Evolutionary conservation across 2,329 filamentous ascomycete species (phyloP), one percentile per base, ranked within the genome.

Genomic region (Fusarium veterinarium): DNA sequence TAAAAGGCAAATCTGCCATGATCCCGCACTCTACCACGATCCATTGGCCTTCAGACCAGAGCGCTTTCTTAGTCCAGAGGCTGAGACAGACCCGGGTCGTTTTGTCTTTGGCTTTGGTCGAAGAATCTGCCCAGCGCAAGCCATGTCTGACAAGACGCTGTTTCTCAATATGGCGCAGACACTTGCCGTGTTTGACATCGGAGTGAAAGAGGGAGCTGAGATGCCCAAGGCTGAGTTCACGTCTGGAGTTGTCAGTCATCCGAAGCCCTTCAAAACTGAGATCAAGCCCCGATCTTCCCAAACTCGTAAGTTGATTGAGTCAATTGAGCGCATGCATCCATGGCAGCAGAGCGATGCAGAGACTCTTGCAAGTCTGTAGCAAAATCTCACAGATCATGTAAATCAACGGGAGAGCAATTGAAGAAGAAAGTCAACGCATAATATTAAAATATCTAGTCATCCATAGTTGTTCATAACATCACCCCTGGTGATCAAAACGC

Each of bases 181-280:
- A 0, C 78, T 90, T 6, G 79, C 86, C 0, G 84, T 84, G 0
- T 88, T 88, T 60, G 76, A 80, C 10, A 80, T 87, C 7, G 60
- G 28, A 8, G 13, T 49, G 7, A 44, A 42, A 19, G 31, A 45
- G 5, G 38, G 48, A 11, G 25, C 16, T 7, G 23, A 64, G 9
- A 35, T 42, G n/a, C 25, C 40, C 5, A 40, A 20, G 33, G 51
- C 25, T 10, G 40, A 52, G 28, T 73, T 75, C 8, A 73, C 56
- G 0, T 67, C 73, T 10, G 73, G 69, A 5, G 49, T 73, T 1
- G 59, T 75, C 5, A 75, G 73, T 14, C 69, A 73, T 37, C 72
- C 72, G 6, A 40, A 49, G 13, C 16, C 69, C 0, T 75, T 71
- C 11, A 30, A 73, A 25, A 30, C 44, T 20, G 17, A 19, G 8